These are phyloP conservation scores for Ceratobasidium sp. DNA, from an alignment of 1,284 basidiomycete genomes.

Conservation along the genomic window DNA sequence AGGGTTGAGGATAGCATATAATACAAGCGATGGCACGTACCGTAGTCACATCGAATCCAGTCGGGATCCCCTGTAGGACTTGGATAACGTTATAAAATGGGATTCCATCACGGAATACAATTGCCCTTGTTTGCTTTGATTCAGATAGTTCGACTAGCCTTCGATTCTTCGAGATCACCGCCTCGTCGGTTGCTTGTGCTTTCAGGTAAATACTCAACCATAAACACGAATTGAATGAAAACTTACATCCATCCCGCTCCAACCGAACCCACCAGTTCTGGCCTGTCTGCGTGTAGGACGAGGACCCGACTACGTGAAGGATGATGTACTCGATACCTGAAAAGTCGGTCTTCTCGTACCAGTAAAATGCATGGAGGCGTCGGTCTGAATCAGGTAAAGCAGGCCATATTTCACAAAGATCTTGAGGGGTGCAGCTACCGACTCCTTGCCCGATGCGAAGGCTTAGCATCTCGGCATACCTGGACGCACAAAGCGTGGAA, in stretches of 20 bases:
- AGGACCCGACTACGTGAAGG: conserved; percentile 16
- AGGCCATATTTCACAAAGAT: conserved; percentile 41
- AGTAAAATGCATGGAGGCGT: conserved; percentile 24
- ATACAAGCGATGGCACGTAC: neutral
- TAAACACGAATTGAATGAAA: too few species aligned
- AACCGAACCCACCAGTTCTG: conserved; percentile 38
- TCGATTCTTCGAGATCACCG: neutral
- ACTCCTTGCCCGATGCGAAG: conserved; percentile 17
- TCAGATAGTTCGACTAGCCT: neutral
- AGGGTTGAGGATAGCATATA: neutral
- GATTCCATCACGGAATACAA: conserved; percentile 19
- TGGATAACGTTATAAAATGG: conserved; percentile 25
- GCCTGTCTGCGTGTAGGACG: neutral
- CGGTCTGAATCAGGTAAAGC: conserved; percentile 28
- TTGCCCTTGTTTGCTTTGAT: neutral
- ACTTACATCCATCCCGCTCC: conserved; percentile 33
- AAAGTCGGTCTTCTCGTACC: conserved; percentile 23
- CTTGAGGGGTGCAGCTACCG: conserved; percentile 22
- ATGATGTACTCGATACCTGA: conserved; percentile 32
- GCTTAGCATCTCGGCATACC: conserved; percentile 13
- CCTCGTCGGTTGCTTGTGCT: conserved; percentile 8
- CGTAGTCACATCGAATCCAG: neutral
- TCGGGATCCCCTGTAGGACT: conserved; percentile 10
- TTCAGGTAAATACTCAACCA: too few species aligned
- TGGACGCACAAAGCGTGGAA: neutral